Percentiles rank a stretch among this genome's conserved stretches.
These are phyloP conservation scores for Saprolegnia diclina DNA, from an alignment of 352 stramenopile species.

Conservation along the genomic window DNA sequence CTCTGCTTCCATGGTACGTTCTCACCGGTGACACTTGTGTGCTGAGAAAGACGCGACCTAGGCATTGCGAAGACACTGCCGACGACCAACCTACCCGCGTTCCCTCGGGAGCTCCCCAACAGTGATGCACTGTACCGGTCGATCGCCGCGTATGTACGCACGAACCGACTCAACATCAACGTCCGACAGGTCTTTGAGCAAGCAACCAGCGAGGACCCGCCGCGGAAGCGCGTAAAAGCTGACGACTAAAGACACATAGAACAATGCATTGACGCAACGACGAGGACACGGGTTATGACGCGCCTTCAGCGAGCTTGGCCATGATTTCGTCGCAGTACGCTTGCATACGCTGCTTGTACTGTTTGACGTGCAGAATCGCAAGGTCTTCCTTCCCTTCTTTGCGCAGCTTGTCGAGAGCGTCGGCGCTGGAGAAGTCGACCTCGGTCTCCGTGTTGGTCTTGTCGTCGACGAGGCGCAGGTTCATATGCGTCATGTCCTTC, in stretches of 20 bases:
- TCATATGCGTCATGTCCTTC: conserved; percentile 17
- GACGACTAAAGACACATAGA: not conserved
- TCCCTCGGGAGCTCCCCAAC: not conserved
- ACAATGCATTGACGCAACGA: not conserved
- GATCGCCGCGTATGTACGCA: conserved; percentile 45
- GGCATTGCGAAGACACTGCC: conserved; percentile 5
- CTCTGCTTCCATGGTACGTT: conserved; percentile 67
- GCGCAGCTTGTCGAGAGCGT: not conserved
- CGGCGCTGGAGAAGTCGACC: conserved; percentile 13
- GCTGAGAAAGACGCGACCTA: conserved; percentile 33
- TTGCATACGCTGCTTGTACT: conserved; percentile 15
- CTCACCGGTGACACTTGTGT: conserved; percentile 31
- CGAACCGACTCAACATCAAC: conserved; percentile 78
- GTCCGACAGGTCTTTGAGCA: conserved; percentile 60
- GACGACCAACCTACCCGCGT: not conserved
- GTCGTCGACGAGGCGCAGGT: conserved; percentile 17
- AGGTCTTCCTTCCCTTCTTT: conserved; percentile 19
- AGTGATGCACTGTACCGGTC: conserved; percentile 36
- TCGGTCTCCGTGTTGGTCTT: conserved; percentile 19
- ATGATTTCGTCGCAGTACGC: conserved; percentile 17
- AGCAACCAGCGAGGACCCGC: not conserved
- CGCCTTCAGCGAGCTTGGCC: not conserved
- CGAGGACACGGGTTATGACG: not conserved
- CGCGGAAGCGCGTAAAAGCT: not conserved
- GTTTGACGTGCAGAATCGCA: not conserved